Conservation (phyloP, 2,329 filamentous ascomycete genomes). For the Pleoardoris graminearum region DNA sequence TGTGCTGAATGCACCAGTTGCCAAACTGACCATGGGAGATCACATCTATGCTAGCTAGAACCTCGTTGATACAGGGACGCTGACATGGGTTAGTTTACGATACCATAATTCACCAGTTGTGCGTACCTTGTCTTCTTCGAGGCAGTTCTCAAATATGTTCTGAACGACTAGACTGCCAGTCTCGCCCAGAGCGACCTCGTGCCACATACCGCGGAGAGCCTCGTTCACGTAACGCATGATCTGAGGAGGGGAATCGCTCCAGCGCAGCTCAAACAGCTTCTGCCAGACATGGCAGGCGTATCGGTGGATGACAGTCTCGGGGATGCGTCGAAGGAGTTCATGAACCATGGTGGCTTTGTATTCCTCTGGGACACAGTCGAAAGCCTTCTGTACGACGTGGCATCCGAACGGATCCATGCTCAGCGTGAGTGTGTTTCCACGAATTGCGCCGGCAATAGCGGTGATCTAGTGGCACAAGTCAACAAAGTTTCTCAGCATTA, state of each 20-base stretch:
- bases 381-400: slow-evolving; percentile 97
- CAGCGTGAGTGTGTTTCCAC: slow-evolving; percentile 88
- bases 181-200: slow-evolving; percentile 94
- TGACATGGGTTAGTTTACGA: slow-evolving; percentile 42
- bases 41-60: slow-evolving; percentile 91
- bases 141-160: slow-evolving; percentile 99
- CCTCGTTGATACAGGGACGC: slow-evolving; percentile 97
- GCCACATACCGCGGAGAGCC: slow-evolving; percentile 94
- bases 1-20: slow-evolving; percentile 99
- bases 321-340: slow-evolving; percentile 90
- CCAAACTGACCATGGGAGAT: slow-evolving; percentile 97
- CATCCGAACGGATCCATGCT: slow-evolving; percentile 99
- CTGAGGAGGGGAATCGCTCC: slow-evolving; percentile 91
- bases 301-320: slow-evolving; percentile 96
- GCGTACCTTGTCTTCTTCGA: slow-evolving; percentile 93
- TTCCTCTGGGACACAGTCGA: slow-evolving; percentile 95
- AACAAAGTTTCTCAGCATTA: not conserved
- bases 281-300: slow-evolving; percentile 99
- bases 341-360: slow-evolving; percentile 99
- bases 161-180: slow-evolving; percentile 97
- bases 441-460: slow-evolving; percentile 90
- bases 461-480: slow-evolving; percentile 55
- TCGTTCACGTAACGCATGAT: slow-evolving; percentile 99
- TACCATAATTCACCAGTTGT: not conserved
- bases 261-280: slow-evolving; percentile 96